These are phyloP conservation scores for Fagus sylvatica DNA, from an alignment of 306 rosid species.

Conservation along the genomic window DNA sequence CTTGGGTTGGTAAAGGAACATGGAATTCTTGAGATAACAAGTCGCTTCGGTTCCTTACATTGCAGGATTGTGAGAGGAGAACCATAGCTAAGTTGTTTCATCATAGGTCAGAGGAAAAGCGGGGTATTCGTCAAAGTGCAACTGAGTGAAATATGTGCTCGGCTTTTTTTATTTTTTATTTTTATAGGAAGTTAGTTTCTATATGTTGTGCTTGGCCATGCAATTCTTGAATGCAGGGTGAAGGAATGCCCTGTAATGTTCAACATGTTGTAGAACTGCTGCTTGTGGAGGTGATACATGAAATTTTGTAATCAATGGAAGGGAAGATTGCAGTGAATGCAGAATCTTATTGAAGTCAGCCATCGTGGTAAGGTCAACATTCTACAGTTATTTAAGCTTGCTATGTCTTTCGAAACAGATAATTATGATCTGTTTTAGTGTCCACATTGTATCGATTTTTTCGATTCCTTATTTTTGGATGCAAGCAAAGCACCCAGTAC, in stretches of 20 bases:
- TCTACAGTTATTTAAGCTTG: conserved; percentile 9
- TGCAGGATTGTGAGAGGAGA: conserved; percentile 94
- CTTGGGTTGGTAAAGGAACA: not conserved
- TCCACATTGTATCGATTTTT: conserved; percentile 42
- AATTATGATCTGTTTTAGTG: conserved; percentile 32
- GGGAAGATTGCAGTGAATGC: conserved; percentile 24
- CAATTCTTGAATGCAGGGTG: conserved; percentile 28
- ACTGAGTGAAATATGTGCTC: conserved; percentile 32
- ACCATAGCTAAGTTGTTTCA: conserved; percentile 85
- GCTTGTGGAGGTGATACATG: conserved; percentile 25
- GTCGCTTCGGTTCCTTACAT: conserved; percentile 19
- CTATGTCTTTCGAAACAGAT: conserved; percentile 30
- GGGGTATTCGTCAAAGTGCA: conserved; percentile 21
- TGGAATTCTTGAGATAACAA: conserved; percentile 5
- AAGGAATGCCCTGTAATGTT: conserved; percentile 32
- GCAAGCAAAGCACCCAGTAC: conserved; percentile 41
- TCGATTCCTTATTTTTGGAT: conserved; percentile 47
- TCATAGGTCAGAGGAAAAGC: conserved; percentile 80
- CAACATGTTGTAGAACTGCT: conserved; percentile 32
- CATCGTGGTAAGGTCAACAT: conserved; percentile 22
- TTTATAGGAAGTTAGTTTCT: conserved; percentile 19
- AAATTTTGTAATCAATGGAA: conserved; percentile 23
- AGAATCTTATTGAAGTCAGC: conserved; percentile 18
- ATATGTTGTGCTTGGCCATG: conserved; percentile 23
- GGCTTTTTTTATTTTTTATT: not conserved